Base-by-base conservation (phyloP, 164 flowering plant species). In the Magnolia changhungtana region DNA sequence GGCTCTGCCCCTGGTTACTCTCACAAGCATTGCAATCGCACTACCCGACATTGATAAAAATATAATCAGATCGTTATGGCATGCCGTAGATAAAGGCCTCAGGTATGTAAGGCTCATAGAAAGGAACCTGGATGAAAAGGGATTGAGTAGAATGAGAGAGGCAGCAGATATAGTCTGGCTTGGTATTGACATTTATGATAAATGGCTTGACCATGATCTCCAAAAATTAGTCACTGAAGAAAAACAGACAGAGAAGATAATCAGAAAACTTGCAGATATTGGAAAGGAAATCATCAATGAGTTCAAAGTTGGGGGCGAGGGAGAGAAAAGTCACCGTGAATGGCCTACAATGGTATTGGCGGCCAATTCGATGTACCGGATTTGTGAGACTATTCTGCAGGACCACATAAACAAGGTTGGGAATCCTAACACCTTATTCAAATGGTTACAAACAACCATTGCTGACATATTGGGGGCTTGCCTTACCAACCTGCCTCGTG, bases 1-100 rank as follows among this genome's bases (percentile, higher is more conserved):
- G 96, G 86, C 89, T 71, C 89, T 91, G 70, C 89, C 93, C 21
- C 71, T 90, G 45, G 92, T 84, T 77, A 90, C 93, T 66, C 82
- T 91, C 31, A 78, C 88, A 29, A 83, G 84, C 82, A 88, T 90
- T 68, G 89, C 88, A 29, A 68, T 89, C 37, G 84, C 93, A 64
- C 84, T 88, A 51, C 90, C 92, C 20, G 72, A 77, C 69, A 80
- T 84, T n/a, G 81, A 84, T 14, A 14, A 37, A 0, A 0, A 45
- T 21, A 51, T 31, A 19, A 64, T 68, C 0, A 77, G 87, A 45
- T 65, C 71, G 74, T 68, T 90, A 55, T 69, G 82, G 13, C 10
- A 10, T 7, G 74, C 83, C 7, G 88, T 89, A 7, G 63, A 79
- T 59, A 85, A 89, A 79, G 90, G 89, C 1, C 82, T 90, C 13